These are phyloP conservation scores for Zangia roseola DNA, from an alignment of 768 basidiomycete genomes.

Conservation along the genomic window DNA sequence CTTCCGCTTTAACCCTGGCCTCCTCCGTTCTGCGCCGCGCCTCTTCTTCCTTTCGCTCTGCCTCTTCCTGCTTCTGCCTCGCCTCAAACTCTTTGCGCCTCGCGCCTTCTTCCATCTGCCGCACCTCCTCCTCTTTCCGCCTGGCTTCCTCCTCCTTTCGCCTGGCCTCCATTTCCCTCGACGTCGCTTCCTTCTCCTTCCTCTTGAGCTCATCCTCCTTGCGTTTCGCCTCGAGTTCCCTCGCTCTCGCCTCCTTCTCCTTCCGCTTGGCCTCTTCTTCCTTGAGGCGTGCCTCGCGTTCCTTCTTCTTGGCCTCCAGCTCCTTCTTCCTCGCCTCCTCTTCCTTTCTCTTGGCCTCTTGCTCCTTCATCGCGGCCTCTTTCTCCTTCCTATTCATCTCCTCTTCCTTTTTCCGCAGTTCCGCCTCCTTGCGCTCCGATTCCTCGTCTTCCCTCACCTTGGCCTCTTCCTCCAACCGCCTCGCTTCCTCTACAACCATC, in stretches of 20 bases:
- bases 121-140: constrained; percentile 28
- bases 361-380: constrained; percentile 27
- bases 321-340: constrained; percentile 31
- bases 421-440: constrained; percentile 25
- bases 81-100: constrained; percentile 30
- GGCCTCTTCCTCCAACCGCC: constrained; percentile 27
- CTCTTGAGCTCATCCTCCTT: constrained; percentile 20
- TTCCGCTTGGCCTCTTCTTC: constrained; percentile 30
- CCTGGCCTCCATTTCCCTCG: constrained; percentile 27
- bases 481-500: constrained; percentile 24
- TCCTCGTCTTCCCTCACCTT: constrained; percentile 27
- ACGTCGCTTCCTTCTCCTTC: constrained; percentile 29
- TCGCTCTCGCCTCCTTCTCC: constrained; percentile 24
- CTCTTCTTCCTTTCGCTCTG: constrained; percentile 31
- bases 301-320: constrained; percentile 27
- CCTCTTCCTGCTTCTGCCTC: constrained; percentile 30
- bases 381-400: constrained; percentile 30
- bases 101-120: constrained; percentile 23
- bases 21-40: constrained; percentile 29
- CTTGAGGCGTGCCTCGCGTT: constrained; percentile 16
- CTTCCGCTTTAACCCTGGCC: constrained; percentile 21
- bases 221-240: constrained; percentile 20
- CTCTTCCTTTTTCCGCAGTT: constrained; percentile 32
- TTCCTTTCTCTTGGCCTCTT: constrained; percentile 22
- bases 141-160: constrained; percentile 30